Percentiles rank a stretch among this genome's conserved stretches.
phyloP scores from a whole-genome alignment of 768 basidiomycete genomes.

The Kwoniella sp. region DNA sequence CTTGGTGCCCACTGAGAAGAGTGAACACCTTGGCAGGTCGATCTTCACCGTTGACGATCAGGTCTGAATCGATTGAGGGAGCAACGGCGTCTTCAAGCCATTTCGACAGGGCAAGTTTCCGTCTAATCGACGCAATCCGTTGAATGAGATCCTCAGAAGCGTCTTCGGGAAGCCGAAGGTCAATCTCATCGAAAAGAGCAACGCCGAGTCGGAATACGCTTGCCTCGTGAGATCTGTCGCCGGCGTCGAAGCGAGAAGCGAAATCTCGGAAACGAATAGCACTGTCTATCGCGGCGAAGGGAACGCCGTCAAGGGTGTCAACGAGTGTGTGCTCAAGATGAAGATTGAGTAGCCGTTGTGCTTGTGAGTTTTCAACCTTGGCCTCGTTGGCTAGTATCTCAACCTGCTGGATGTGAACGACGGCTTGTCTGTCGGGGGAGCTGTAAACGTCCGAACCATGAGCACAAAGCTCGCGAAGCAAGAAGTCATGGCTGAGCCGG shows the following conservation, averaged over 20 bases:
- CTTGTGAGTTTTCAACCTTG: conserved; percentile 54
- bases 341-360: conserved; percentile 70
- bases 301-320: conserved; percentile 62
- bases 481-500: neutral
- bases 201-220: conserved; percentile 82
- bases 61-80: conserved; percentile 69
- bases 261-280: conserved; percentile 78
- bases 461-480: neutral
- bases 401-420: conserved; percentile 46
- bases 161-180: conserved; percentile 64
- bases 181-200: conserved; percentile 83
- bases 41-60: conserved; percentile 61
- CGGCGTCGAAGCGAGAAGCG: conserved; percentile 67
- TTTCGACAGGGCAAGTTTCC: conserved; percentile 75
- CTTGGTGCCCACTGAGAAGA: conserved; percentile 80
- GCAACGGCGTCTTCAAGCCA: conserved; percentile 81
- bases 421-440: conserved; percentile 29
- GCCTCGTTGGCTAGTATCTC: conserved; percentile 37
- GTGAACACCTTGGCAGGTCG: conserved; percentile 65
- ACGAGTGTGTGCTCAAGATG: conserved; percentile 76
- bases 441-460: conserved; percentile 10
- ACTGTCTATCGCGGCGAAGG: conserved; percentile 62
- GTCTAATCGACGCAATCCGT: conserved; percentile 66
- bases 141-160: conserved; percentile 59
- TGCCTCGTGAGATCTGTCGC: conserved; percentile 73